Evolutionary conservation across 2,329 filamentous ascomycete species (phyloP).

Genomic region (Ophioceras dolichostomum): DNA sequence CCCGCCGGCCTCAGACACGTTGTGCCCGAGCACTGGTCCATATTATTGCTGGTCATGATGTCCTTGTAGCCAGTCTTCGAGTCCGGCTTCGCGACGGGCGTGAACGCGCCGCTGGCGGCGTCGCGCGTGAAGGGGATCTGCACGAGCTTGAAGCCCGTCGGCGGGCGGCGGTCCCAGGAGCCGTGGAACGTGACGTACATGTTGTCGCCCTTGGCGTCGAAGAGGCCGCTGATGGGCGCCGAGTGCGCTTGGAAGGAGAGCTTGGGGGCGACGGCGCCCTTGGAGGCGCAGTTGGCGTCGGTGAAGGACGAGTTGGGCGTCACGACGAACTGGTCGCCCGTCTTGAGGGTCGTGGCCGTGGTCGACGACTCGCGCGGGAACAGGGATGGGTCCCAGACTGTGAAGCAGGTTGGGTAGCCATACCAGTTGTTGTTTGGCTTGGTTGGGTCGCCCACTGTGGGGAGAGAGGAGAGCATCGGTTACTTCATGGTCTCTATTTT

Average conservation of each 20-base stretch:
- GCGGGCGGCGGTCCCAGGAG: constrained; percentile 7
- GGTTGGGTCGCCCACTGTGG: constrained; percentile 15
- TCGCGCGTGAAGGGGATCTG: constrained; percentile 5
- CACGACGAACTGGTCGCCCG: constrained; percentile 8
- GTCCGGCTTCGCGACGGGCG: constrained; percentile 4
- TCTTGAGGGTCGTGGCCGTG: constrained; percentile 3
- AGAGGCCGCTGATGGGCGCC: constrained; percentile 6
- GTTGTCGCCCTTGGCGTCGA: constrained; percentile 5
- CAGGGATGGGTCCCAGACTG: constrained; percentile 15
- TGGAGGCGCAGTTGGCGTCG: constrained; percentile 5
- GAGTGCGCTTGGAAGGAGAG: constrained; percentile 6
- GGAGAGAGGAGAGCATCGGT: background rate
- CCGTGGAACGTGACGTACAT: constrained; percentile 8
- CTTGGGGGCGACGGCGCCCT: constrained; percentile 2
- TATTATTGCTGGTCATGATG: constrained; percentile 2
- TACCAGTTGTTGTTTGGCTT: constrained; percentile 15
- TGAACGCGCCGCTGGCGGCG: constrained; percentile 1
- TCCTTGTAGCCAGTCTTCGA: constrained; percentile 4
- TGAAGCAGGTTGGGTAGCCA: constrained; percentile 42
- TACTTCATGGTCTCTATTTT: too few species aligned
- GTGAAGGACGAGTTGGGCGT: constrained; percentile 5
- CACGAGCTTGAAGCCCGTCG: constrained; percentile 6
- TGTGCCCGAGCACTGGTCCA: background rate
- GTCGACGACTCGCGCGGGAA: constrained; percentile 9
- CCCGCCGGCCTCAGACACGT: constrained; percentile 5